Base-by-base conservation (phyloP, 2,329 filamentous ascomycete species). In the Exophiala sideris region DNA sequence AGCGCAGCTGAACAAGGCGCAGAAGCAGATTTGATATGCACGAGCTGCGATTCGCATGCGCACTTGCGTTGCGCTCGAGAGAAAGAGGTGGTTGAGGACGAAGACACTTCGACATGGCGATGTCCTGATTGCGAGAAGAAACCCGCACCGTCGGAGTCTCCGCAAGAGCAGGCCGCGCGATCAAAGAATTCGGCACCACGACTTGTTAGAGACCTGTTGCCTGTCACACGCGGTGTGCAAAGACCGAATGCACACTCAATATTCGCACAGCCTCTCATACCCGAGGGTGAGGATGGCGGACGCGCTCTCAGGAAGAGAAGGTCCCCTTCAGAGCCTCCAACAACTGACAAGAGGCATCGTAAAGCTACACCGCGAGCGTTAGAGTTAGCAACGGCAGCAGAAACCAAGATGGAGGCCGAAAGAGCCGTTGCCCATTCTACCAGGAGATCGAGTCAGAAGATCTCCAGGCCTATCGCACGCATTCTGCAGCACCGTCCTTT, bases 11-110 rank as follows among this genome's bases (percentile, higher is more conserved):
- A 92, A 59, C 89, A 92, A 64, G 88, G 89, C 1, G 85, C 82
- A 60, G 87, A 89, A 61, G 78, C 86, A 54, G 90, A 87, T 68
- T 76, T 96, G 56, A 76, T 85, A 48, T 96, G 92, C 71, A 78
- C 77, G 56, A 79, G 83, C 60, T 97, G 92, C 71, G 85, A 85
- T 61, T 88, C 92, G 67, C 88, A 90, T 71, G 92, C 91, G 66
- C 92, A 97, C 76, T 85, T 87, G 70, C 87, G 94, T 80, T 96
- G 92, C 73, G 91, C 90, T 54, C 84, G 87, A 67, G 82, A 87
- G 68, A 82, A 83, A 68, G 81, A 81, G 55, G 82, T 82, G 60
- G 73, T 88, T 64, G 75, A 74, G 63, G 73, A 79, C 60, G 63
- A 65, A 33, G 62, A 58, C 12, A 48, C 49, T 40, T 50, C 63